Base-by-base conservation (phyloP, 257 asterid species). In the Petrea volubilis region DNA sequence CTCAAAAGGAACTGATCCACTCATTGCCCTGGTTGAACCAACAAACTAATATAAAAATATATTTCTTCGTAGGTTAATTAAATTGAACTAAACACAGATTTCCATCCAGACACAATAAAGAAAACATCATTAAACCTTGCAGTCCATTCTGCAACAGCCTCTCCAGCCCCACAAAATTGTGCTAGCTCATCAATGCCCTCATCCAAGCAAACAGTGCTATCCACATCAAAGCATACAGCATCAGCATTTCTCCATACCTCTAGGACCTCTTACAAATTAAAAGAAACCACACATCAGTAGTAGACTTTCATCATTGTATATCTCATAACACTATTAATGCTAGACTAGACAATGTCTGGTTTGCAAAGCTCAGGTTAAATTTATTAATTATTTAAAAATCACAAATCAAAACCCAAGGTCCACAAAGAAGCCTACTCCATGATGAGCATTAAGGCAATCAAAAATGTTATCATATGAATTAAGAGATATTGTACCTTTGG, bases 181-280 rank as follows among this genome's bases (percentile, higher is more conserved):
- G 98, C 99, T 71, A 91, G 86, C 81, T 94, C 99, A 84, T 94
- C 99, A 58, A 94, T 94, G 74, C 99, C 99, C 86, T 94, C 99
- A 44, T 91, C 97, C 78, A 88, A 21, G 79, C 99, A 94, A 72
- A 94, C 97, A 29, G 97, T 94, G 72, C 99, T 94, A 80, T 94
- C 99, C 78, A 94, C 97, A 63, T 94, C 99, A 72, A 94, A 94
- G 84, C 99, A 94, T 68, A 91, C 96, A 64, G 92, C 96, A 76
- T 84, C 61, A 20, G 96, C 85, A 44, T 77, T 82, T 74, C 75
- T 77, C 97, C 97, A 94, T 70, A 81, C 67, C 43, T 86, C 89
- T 72, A 94, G 93, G 62, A 86, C 84, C 90, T 89, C 99, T 92
- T 62, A 40, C 66, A 78, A 75, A 75, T 71, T 55, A 63, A 78